These are phyloP conservation scores for Fusarium metavorans DNA, from an alignment of 2,329 filamentous ascomycete genomes.

Conservation along the genomic window DNA sequence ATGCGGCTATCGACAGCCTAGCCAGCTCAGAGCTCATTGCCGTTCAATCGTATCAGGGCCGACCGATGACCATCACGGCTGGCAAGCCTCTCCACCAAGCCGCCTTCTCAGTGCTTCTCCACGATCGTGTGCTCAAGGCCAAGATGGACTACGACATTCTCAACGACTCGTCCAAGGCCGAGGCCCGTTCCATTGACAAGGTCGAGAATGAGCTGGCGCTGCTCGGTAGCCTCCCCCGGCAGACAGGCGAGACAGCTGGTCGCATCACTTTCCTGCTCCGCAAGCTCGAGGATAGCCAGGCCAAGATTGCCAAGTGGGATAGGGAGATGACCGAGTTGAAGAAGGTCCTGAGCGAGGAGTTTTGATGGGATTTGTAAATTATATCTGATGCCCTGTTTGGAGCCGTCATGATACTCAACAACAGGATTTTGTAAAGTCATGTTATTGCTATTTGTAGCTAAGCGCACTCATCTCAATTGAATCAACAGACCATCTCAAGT, in stretches of 20 bases:
- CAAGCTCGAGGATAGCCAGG: conserved; percentile 81
- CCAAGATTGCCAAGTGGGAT: conserved; percentile 80
- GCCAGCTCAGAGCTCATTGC: conserved; percentile 89
- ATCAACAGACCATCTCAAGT: neutral
- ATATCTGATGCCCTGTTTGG: neutral
- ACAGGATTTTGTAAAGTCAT: neutral
- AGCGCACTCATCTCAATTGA: neutral
- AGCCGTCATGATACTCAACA: neutral
- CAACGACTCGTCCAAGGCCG: conserved; percentile 75
- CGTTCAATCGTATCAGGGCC: conserved; percentile 78
- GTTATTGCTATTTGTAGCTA: neutral
- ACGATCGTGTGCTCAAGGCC: conserved; percentile 79
- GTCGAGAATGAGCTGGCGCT: conserved; percentile 81
- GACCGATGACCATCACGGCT: conserved; percentile 81
- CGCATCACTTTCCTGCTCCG: conserved; percentile 78
- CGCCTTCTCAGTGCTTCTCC: conserved; percentile 79
- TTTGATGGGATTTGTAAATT: conserved; percentile 51
- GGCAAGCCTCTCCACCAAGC: conserved; percentile 89
- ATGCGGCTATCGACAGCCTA: conserved; percentile 81
- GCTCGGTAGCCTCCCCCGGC: conserved; percentile 76
- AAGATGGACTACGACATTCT: conserved; percentile 80
- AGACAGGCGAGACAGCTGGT: conserved; percentile 74
- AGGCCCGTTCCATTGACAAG: conserved; percentile 81
- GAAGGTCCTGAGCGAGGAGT: conserved; percentile 65
- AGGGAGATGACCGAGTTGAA: conserved; percentile 77